phyloP scores from a whole-genome alignment of 2,329 filamentous ascomycete genomes.

The Hymenoscyphus occultus region DNA sequence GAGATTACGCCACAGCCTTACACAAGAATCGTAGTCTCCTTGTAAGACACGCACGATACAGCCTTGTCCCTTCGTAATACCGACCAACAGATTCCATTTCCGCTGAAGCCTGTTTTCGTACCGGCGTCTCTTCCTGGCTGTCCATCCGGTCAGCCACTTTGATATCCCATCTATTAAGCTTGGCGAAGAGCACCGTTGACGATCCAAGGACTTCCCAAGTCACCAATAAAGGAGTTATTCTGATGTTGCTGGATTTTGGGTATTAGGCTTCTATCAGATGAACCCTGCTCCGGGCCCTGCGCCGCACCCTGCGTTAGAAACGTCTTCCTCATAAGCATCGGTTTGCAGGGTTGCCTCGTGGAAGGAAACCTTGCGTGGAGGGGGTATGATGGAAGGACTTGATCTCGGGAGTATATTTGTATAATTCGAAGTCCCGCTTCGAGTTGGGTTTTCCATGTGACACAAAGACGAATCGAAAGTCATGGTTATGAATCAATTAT shows the following conservation, averaged over 20 bases:
- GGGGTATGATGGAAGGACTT: not conserved
- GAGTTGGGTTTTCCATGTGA: not conserved
- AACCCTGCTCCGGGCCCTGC: not conserved
- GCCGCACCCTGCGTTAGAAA: slow-evolving; percentile 1
- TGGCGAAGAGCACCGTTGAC: not conserved
- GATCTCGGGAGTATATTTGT: not conserved
- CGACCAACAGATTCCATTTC: not conserved
- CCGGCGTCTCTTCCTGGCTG: not conserved
- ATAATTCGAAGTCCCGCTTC: not conserved
- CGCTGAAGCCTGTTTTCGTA: not conserved
- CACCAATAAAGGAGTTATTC: not conserved
- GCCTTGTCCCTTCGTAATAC: not conserved
- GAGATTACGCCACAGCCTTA: not conserved
- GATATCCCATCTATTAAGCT: not conserved
- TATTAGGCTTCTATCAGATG: not conserved
- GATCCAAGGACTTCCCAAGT: not conserved
- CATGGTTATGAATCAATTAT: not conserved
- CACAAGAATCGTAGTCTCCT: not conserved
- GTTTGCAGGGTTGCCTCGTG: not conserved
- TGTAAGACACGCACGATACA: not conserved
- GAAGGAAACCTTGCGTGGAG: not conserved
- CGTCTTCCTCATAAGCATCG: not conserved
- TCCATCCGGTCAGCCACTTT: not conserved
- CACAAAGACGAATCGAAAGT: not conserved
- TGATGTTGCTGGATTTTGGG: not conserved